phyloP scores from a whole-genome alignment of 306 rosid species.

The Clitoria ternatea region DNA sequence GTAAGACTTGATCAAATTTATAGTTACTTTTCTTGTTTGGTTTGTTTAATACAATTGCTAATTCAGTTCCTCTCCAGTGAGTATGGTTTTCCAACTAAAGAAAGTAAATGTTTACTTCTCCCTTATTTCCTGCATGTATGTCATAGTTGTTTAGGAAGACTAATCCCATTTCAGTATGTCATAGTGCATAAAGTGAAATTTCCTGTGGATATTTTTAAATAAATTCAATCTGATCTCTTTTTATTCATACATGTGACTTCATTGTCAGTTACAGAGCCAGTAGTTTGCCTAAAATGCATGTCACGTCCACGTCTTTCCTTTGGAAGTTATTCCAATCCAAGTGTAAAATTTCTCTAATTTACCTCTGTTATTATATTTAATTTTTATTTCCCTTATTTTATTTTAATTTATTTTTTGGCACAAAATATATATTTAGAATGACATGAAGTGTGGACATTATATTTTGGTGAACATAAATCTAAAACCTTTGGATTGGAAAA shows the following conservation, averaged over 20 bases:
- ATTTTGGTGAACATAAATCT: not conserved
- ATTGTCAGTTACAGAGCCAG: constrained; percentile 1
- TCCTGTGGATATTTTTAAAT: not conserved
- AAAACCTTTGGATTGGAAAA: not conserved
- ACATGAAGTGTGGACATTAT: not conserved
- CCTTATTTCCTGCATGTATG: not conserved
- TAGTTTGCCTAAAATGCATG: not conserved
- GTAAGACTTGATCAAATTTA: not conserved
- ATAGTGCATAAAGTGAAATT: not conserved
- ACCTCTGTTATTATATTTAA: not conserved
- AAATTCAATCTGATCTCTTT: not conserved
- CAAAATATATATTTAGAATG: not conserved
- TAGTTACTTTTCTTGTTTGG: not conserved
- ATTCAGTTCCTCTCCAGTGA: not conserved
- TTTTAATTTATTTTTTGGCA: not conserved
- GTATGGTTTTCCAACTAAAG: not conserved
- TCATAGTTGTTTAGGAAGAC: not conserved
- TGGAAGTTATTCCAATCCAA: not conserved
- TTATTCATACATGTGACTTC: constrained; percentile 11
- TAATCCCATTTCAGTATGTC: not conserved
- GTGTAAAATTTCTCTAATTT: not conserved
- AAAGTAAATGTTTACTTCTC: not conserved
- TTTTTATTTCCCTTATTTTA: not conserved
- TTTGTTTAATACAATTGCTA: not conserved
- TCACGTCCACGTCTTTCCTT: not conserved